Percentiles rank a stretch among this genome's conserved stretches.
These are phyloP conservation scores for Fusarium lateritium DNA, from an alignment of 2,329 filamentous ascomycete species.

Conservation along the genomic window DNA sequence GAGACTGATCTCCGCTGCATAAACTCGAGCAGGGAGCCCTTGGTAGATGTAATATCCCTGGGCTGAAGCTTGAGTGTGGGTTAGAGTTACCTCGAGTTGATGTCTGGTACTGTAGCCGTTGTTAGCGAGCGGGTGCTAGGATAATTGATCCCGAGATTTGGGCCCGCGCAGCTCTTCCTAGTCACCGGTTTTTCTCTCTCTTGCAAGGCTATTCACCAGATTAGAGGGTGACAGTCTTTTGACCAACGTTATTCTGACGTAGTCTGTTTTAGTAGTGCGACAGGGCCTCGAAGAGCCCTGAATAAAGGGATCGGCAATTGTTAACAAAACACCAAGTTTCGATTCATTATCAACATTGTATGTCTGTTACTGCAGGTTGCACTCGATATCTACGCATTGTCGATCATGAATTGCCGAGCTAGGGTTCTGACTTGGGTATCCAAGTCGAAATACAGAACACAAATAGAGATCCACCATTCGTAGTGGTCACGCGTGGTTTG, in stretches of 20 bases:
- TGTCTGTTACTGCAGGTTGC: not conserved
- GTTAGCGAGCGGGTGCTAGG: slow-evolving; percentile 34
- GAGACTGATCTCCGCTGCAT: slow-evolving; percentile 30
- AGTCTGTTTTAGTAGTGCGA: slow-evolving; percentile 6
- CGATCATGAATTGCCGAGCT: not conserved
- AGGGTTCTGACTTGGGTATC: not conserved
- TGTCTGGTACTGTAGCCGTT: slow-evolving; percentile 13
- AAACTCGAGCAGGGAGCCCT: slow-evolving; percentile 36
- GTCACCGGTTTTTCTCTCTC: slow-evolving; percentile 16
- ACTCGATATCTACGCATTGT: not conserved
- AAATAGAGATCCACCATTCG: slow-evolving; percentile 14
- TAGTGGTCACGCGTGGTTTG: slow-evolving; percentile 41
- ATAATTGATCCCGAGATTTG: slow-evolving; percentile 41
- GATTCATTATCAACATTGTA: not conserved
- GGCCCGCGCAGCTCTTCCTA: slow-evolving; percentile 19
- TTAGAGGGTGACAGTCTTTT: slow-evolving; percentile 3
- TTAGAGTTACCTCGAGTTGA: slow-evolving; percentile 10
- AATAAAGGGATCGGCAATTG: slow-evolving; percentile 7
- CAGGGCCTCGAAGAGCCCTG: slow-evolving; percentile 1
- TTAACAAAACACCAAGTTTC: not conserved
- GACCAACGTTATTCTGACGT: slow-evolving; percentile 15
- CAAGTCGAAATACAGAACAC: slow-evolving; percentile 30
- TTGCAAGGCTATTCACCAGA: slow-evolving; percentile 24
- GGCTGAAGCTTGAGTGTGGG: slow-evolving; percentile 48
- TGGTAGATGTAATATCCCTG: slow-evolving; percentile 43